phyloP scores from a whole-genome alignment of 129 eudicot species.

The Kitagawia praeruptora region DNA sequence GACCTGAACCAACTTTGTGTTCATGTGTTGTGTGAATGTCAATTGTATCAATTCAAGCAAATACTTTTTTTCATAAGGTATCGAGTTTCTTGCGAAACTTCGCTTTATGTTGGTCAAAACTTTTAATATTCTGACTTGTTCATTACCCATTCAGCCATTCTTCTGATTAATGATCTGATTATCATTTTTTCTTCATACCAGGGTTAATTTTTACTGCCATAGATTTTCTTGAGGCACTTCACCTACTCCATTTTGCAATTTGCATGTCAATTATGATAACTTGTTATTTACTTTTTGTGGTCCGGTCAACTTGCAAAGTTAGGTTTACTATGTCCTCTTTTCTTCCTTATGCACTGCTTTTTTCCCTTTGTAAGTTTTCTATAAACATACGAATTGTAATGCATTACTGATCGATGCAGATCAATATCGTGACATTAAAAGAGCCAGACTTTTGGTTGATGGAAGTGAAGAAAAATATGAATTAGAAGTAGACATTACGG shows the following conservation, averaged over 20 bases:
- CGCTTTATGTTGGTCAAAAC: background rate
- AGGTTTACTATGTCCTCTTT: background rate
- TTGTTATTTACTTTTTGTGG: background rate
- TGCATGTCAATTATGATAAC: background rate
- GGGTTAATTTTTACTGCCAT: background rate
- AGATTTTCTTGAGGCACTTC: background rate
- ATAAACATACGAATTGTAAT: background rate
- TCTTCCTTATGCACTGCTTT: background rate
- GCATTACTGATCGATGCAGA: slow-evolving; percentile 28
- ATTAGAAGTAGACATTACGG: slow-evolving; percentile 28
- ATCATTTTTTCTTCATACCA: background rate
- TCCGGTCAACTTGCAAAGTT: background rate
- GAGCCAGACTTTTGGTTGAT: slow-evolving; percentile 40
- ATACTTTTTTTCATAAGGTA: background rate
- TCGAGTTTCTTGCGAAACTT: background rate
- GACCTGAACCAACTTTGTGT: background rate
- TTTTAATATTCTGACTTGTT: background rate
- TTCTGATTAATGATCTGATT: background rate
- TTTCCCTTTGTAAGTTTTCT: background rate
- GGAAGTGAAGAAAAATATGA: slow-evolving; percentile 52
- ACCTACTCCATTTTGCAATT: background rate
- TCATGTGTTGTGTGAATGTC: background rate
- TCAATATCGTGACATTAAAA: slow-evolving; percentile 40
- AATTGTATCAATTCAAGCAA: background rate
- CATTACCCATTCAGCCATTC: background rate